Base-by-base conservation (phyloP, 768 basidiomycete genomes). In the Macrolepiota albuminosa region DNA sequence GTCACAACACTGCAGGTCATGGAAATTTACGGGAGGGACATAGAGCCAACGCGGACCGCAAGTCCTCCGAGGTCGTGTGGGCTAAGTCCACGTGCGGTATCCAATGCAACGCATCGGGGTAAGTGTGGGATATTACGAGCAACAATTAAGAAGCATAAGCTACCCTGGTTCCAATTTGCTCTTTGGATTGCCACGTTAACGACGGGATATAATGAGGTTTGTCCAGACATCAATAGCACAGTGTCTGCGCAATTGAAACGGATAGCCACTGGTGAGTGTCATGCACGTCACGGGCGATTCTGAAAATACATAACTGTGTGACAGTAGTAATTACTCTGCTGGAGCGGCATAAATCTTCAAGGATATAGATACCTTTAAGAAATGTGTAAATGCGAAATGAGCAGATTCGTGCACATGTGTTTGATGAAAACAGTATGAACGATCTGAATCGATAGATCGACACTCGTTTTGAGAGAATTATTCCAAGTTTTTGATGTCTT, bases 1-100 rank as follows among this genome's bases (percentile, higher is more conserved):
- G 50, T 53, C 55, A 57, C 58, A 26, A 8, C 18, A 34, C 29
- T 31, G 37, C 24, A 33, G 14, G 31, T 11, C 6, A n/a, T 43
- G 8, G 42, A 43, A 10, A 43, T 18, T 10, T 18, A 40, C 37
- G 16, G 37, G 18, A 24, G n/a, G 13, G 26, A 43, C n/a, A 42
- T 37, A 39, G 53, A 18, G 29, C 18, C 43, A 42, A 43, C 4
- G 58, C 61, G 62, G 62, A 60, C 62, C 58, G 59, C 26, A 37
- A 48, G 43, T 34, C 21, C 52, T 45, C 55, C 62, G 62, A 54
- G 24, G 43, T 57, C 42, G 26, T 56, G 40, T 54, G 26, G 10
- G 29, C 31, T 10, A 31, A 61, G 50, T 39, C 43, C 56, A 58
- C 61, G 52, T 54, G 56, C 36, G 34, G 55, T 5, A 43, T 29